phyloP scores from a whole-genome alignment of 441 rosid genomes.

The Populus hybrid region DNA sequence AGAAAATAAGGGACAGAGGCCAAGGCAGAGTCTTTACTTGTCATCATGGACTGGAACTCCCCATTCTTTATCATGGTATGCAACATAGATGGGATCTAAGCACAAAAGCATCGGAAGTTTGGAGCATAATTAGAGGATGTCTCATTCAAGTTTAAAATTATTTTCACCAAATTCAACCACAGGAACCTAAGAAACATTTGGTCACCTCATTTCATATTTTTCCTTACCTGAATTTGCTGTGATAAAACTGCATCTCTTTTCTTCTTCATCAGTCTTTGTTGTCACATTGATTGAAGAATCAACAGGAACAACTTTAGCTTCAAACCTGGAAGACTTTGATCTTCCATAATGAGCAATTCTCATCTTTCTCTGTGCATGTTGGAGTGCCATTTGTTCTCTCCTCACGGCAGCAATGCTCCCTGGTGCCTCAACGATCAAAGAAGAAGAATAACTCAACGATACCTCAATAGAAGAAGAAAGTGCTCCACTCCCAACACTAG shows the following conservation, averaged over 20 bases:
- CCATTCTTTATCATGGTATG: conserved; percentile 94
- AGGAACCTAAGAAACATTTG: background rate
- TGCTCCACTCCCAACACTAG: conserved; percentile 14
- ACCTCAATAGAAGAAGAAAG: conserved; percentile 20
- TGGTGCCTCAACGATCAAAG: conserved; percentile 58
- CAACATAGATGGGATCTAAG: conserved; percentile 69
- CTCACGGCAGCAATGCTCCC: conserved; percentile 86
- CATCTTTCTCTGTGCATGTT: conserved; percentile 74
- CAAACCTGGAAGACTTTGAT: conserved; percentile 66
- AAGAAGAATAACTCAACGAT: conserved; percentile 43
- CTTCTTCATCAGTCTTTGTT: conserved; percentile 22
- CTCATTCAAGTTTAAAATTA: background rate
- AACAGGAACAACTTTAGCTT: conserved; percentile 37
- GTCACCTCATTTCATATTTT: background rate
- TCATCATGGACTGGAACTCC: conserved; percentile 83
- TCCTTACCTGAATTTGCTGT: conserved; percentile 72
- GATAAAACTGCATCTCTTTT: conserved; percentile 68
- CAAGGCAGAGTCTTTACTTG: conserved; percentile 35
- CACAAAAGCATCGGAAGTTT: conserved; percentile 4
- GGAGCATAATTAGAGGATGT: background rate
- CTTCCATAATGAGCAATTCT: conserved; percentile 83
- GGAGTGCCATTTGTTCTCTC: conserved; percentile 75
- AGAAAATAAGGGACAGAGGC: background rate
- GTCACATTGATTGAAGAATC: conserved; percentile 22
- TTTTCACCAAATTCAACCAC: background rate